Percentiles rank a stretch among this genome's conserved stretches.
These are phyloP conservation scores for Candida vaughaniae DNA, from an alignment of 805 yeast species.

Conservation along the genomic window DNA sequence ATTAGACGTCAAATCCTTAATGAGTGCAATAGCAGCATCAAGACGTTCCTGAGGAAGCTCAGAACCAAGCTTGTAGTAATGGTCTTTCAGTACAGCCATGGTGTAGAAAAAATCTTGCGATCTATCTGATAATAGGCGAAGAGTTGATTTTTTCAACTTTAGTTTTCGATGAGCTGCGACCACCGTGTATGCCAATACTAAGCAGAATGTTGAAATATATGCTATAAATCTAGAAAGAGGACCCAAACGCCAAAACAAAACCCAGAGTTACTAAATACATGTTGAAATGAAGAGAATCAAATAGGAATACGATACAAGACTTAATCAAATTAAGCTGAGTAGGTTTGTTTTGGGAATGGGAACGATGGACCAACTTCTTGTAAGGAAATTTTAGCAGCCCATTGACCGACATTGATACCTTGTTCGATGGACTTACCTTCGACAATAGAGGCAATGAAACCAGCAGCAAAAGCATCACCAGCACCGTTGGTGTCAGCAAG, in stretches of 20 bases:
- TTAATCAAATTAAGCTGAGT: constrained; percentile 21
- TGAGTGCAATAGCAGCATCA: constrained; percentile 63
- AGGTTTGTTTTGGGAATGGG: constrained; percentile 73
- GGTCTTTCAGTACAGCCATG: constrained; percentile 59
- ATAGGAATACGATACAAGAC: constrained; percentile 2
- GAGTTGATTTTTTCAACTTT: no score
- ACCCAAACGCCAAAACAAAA: no score
- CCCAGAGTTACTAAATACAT: constrained; percentile 19
- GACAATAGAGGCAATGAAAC: constrained; percentile 87
- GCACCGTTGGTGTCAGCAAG: constrained; percentile 97
- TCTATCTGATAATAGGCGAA: not conserved
- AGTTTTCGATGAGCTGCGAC: constrained; percentile 8
- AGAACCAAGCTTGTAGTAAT: constrained; percentile 74
- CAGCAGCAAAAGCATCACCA: constrained; percentile 98
- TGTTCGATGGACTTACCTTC: constrained; percentile 61
- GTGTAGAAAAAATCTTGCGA: constrained; percentile 1
- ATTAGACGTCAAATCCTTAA: constrained; percentile 54
- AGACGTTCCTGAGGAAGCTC: constrained; percentile 73
- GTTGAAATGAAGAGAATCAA: constrained; percentile 21
- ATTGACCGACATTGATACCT: constrained; percentile 83
- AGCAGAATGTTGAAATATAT: constrained; percentile 11
- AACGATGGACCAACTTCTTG: constrained; percentile 94
- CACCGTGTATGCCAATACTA: not conserved
- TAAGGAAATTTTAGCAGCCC: constrained; percentile 91
- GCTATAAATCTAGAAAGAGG: constrained; percentile 4